These are phyloP conservation scores for Apiospora kogelbergensis DNA, from an alignment of 2,329 filamentous ascomycete species.

Conservation along the genomic window DNA sequence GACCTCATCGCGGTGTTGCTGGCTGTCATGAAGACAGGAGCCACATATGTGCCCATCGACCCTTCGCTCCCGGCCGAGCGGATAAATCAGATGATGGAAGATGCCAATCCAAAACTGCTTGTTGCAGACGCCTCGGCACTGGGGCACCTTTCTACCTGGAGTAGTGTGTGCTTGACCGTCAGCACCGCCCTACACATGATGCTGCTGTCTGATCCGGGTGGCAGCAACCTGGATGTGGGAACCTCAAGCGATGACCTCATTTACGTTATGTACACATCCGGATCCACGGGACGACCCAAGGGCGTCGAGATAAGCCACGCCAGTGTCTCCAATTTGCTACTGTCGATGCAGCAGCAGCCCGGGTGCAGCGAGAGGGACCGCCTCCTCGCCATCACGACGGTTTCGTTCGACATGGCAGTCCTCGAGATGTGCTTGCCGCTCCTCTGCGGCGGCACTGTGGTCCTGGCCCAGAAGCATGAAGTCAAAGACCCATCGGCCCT, in stretches of 20 bases:
- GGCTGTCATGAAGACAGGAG: conserved; percentile 29
- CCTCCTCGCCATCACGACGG: conserved; percentile 28
- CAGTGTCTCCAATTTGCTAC: conserved; percentile 21
- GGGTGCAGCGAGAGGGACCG: conserved; percentile 24
- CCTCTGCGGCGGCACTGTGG: conserved; percentile 30
- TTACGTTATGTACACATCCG: conserved; percentile 34
- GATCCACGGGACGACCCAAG: conserved; percentile 35
- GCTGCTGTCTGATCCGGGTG: background rate
- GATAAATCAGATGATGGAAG: conserved; percentile 27
- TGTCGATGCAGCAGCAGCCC: conserved; percentile 25
- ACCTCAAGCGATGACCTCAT: conserved; percentile 24
- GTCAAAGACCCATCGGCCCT: conserved; percentile 33
- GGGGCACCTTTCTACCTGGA: conserved; percentile 16
- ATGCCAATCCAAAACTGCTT: conserved; percentile 26
- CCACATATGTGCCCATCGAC: conserved; percentile 32
- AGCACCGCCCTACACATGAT: conserved; percentile 16
- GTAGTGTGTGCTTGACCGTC: conserved; percentile 17
- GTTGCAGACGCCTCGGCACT: conserved; percentile 14
- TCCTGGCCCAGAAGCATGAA: conserved; percentile 28
- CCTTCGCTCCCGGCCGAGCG: conserved; percentile 27
- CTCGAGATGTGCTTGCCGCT: conserved; percentile 35
- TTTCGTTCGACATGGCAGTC: conserved; percentile 34
- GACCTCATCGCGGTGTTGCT: conserved; percentile 25
- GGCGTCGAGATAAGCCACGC: conserved; percentile 35
- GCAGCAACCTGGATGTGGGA: conserved; percentile 11